These are phyloP conservation scores for Calonectria pseudoreteaudii DNA, from an alignment of 2,329 filamentous ascomycete species.

Conservation along the genomic window DNA sequence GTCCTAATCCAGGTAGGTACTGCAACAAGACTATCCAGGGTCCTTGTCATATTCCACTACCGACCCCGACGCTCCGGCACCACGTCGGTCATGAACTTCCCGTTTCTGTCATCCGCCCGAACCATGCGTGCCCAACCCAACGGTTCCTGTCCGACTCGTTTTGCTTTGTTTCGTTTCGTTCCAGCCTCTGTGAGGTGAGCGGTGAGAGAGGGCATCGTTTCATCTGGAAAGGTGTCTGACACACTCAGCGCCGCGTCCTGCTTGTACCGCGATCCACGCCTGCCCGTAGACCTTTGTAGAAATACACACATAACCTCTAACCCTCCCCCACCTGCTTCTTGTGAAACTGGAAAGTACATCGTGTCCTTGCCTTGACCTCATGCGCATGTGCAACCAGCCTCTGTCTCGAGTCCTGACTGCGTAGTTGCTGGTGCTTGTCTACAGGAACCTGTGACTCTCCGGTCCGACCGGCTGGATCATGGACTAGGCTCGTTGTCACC, in stretches of 20 bases:
- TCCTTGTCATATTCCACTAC: not conserved
- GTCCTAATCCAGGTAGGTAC: not conserved
- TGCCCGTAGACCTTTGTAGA: not conserved
- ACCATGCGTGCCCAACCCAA: not conserved
- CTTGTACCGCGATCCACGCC: not conserved
- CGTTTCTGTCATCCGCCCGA: not conserved
- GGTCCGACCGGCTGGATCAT: conserved; percentile 1
- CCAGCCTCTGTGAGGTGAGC: not conserved
- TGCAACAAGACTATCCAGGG: not conserved
- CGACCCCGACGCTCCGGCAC: conserved; percentile 8
- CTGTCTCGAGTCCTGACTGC: not conserved
- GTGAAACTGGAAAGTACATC: conserved; percentile 7
- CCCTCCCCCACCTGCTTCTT: not conserved
- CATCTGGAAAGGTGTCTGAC: conserved; percentile 4
- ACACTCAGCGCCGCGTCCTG: not conserved
- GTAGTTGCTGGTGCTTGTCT: not conserved
- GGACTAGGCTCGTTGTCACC: not conserved
- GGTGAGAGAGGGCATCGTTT: not conserved
- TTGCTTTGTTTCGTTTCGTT: conserved; percentile 20
- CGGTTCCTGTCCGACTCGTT: conserved; percentile 5
- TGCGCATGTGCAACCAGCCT: not conserved
- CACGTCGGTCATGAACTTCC: conserved; percentile 6
- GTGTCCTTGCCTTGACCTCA: not conserved
- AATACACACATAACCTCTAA: not conserved
- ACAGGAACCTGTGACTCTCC: not conserved